Base-by-base conservation (phyloP, 1,284 basidiomycete genomes). In the Ustilago shanxiensis region DNA sequence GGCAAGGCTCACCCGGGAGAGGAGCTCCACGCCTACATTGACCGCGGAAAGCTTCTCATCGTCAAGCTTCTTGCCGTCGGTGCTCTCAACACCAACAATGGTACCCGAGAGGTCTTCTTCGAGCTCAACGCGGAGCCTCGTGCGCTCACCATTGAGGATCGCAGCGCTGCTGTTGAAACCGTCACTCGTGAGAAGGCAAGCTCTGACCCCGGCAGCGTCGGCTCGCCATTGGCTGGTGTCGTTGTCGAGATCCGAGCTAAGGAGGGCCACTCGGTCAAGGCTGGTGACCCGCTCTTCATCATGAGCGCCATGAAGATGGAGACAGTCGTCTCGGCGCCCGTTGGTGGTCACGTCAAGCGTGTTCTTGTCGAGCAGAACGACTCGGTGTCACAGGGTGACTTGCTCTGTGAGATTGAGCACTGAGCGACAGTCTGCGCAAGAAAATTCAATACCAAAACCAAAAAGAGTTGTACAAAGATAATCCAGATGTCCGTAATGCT, bases 241-340 rank as follows among this genome's bases (percentile, higher is more conserved):
- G 95, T 99, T 58, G 93, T 99, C 28, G 97, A 99, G 87, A 94
- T 99, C 58, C 90, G 96, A 79, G 95, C 97, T 72, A 95, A 97
- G 88, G 95, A 98, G 87, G 95, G 95, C 55, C 93, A 95, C 74
- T 92, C 95, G 85, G 94, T 99, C 88, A 97, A 93, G 91, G 96
- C 95, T 87, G 97, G 97, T 71, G 97, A 99, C 88, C 93, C 94
- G 75, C 88, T 95, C 72, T 93, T 92, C 73, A 84, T 88, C 67
- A 85, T 87, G 80, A 87, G 86, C 57, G 87, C 87, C 60, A 88
- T 88, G 87, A 88, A 88, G 45, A 92, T 91, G 54, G 96, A 99
- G 89, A 95, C 93, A 74, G 91, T 94, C 68, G 94, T 98, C 52
- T 95, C 94, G 28, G 93, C 95, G 26, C 95, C 96, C 37, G 95